Base-by-base conservation (phyloP, 257 asterid species). In the Ophiorrhiza pumila region DNA sequence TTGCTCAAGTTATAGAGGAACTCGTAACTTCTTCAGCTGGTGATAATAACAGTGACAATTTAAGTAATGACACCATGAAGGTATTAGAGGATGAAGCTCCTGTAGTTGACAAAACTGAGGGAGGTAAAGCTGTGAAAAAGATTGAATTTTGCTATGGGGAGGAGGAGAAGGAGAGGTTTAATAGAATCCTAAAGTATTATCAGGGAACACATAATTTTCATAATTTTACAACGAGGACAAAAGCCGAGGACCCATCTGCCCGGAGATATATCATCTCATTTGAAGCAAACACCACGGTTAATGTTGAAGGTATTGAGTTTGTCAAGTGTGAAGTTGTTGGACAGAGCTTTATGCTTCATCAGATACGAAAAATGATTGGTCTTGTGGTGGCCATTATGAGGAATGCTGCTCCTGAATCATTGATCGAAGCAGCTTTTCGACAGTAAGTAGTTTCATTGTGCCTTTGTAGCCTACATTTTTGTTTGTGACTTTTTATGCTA, bases 341-440 rank as follows among this genome's bases (percentile, higher is more conserved):
- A 42, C 99, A 95, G 83, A 95, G 99, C 88, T 95, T 95, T 77
- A 92, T 95, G 99, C 98, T 95, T 81, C 99, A 95, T 83, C 99
- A 95, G 77, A 95, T 95, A 25, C 87, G 98, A 65, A 95, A 95
- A 78, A 92, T 95, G 99, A 87, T 95, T 0, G 99, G 99, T 69
- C 96, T 95, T 74, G 98, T 98, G 22, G 90, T 95, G 65, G 97
- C 96, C 2, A 87, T 95, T 71, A 88, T 95, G 97, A 90, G 99
- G 87, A 83, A 90, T 63, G 68, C 46, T 59, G 81, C 96, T 34
- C 85, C 97, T 0, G 99, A 92, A 74, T 84, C 92, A 1, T 64
- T 88, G 79, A 85, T 95, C 22, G 89, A 84, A 62, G 82, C 85
- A 14, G 97, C 97, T 76, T 87, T 90, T 66, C 72, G 83, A 32